These are phyloP conservation scores for Lentinula novae-zelandiae DNA, from an alignment of 1,284 basidiomycete genomes.

Conservation along the genomic window DNA sequence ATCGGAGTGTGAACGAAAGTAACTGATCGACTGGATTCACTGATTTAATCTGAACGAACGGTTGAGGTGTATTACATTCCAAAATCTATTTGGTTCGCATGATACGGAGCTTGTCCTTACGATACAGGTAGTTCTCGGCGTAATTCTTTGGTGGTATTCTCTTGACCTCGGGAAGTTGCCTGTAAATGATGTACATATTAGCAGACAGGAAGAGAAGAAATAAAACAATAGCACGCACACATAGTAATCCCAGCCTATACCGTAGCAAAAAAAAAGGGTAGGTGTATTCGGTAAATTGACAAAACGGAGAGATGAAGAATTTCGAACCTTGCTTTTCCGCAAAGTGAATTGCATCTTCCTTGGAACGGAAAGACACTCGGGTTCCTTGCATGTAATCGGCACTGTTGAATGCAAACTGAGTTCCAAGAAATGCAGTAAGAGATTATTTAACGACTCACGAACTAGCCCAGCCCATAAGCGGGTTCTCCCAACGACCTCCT, in stretches of 20 bases:
- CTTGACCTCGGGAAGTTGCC: constrained; percentile 67
- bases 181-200: constrained; percentile 29
- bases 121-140: constrained; percentile 88
- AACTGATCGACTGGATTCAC: no score
- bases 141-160: constrained; percentile 91
- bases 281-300: constrained; percentile 2
- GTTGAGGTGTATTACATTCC: neutral
- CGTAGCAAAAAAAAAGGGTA: constrained; percentile 1
- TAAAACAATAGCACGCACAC: constrained; percentile 43
- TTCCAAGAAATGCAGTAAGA: neutral
- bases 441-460: constrained; percentile 64
- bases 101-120: constrained; percentile 79
- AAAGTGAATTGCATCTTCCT: constrained; percentile 93
- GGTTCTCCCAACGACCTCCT: constrained; percentile 95
- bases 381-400: constrained; percentile 98
- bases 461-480: constrained; percentile 97
- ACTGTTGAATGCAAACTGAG: constrained; percentile 34
- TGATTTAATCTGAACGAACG: no score
- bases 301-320: neutral
- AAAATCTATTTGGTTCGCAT: constrained; percentile 85
- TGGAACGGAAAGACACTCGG: constrained; percentile 81
- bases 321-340: constrained; percentile 84
- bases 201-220: constrained; percentile 5
- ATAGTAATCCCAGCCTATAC: constrained; percentile 73
- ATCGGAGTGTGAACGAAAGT: no score